A percentile compares a stretch with the other conserved stretches of the same genome.
Evolutionary conservation across 371 early-diverging fungal genomes (phyloP).

Genomic region (Fennellomyces sp.): DNA sequence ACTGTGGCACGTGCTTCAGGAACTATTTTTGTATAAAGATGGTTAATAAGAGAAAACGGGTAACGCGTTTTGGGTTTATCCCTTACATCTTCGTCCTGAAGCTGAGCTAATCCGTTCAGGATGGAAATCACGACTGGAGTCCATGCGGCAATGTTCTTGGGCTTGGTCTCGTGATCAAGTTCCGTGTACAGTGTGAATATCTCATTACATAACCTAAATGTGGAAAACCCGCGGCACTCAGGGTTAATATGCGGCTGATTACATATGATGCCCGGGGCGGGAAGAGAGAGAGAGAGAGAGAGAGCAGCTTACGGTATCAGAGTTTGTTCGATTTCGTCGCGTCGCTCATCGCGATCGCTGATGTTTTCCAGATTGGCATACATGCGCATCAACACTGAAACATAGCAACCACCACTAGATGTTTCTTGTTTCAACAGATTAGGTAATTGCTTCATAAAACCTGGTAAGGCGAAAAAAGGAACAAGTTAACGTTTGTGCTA

Average conservation of each 20-base stretch:
- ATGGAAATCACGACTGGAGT: slow-evolving; percentile 58
- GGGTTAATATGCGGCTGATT: background rate
- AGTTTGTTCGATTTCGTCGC: slow-evolving; percentile 48
- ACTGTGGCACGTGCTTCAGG: slow-evolving; percentile 44
- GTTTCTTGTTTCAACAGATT: slow-evolving; percentile 85
- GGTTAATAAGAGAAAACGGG: background rate
- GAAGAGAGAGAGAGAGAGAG: background rate
- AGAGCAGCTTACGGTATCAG: slow-evolving; percentile 52
- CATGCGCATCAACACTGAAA: slow-evolving; percentile 55
- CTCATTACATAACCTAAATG: slow-evolving; percentile 43
- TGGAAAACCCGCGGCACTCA: background rate
- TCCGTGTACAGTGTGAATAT: slow-evolving; percentile 52
- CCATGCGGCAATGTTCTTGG: slow-evolving; percentile 58
- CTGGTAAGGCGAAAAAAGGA: slow-evolving; percentile 27
- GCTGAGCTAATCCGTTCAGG: slow-evolving; percentile 42
- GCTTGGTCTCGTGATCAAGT: slow-evolving; percentile 56
- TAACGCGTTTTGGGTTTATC: background rate
- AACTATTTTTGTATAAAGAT: slow-evolving; percentile 25
- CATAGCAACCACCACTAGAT: slow-evolving; percentile 55
- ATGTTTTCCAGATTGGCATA: slow-evolving; percentile 54
- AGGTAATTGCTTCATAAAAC: slow-evolving; percentile 88
- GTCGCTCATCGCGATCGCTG: slow-evolving; percentile 45
- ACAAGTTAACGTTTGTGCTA: background rate
- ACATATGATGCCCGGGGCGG: background rate
- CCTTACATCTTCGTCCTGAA: slow-evolving; percentile 58